Conservation (phyloP, 1,284 basidiomycete species). For the Irpex rosettiformis region DNA sequence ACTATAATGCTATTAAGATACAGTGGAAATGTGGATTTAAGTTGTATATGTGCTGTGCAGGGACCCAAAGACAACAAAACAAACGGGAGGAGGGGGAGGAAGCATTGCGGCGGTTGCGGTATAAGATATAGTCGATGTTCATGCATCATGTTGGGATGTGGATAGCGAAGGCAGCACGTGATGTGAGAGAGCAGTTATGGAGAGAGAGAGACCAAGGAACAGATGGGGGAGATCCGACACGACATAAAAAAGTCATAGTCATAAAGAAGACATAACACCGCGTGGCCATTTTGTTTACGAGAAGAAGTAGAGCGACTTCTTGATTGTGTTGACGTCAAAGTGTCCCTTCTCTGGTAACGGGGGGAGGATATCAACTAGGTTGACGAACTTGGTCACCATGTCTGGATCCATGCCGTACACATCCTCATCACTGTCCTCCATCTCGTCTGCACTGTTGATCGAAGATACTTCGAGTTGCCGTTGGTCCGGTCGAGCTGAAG, state of each 20-base stretch:
- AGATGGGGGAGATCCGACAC: background rate
- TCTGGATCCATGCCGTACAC: background rate
- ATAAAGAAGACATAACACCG: background rate
- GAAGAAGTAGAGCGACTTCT: slow-evolving; percentile 88
- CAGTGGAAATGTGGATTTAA: background rate
- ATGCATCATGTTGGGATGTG: background rate
- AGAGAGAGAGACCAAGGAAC: background rate
- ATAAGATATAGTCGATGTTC: background rate
- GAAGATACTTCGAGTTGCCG: slow-evolving; percentile 1
- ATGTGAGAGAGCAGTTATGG: background rate
- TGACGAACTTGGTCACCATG: slow-evolving; percentile 56
- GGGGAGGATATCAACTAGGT: slow-evolving; percentile 77
- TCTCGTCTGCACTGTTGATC: slow-evolving; percentile 9
- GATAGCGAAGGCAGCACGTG: background rate
- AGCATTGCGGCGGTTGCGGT: too few species aligned
- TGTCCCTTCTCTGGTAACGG: slow-evolving; percentile 83
- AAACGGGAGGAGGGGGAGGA: background rate
- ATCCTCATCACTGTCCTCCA: slow-evolving; percentile 21
- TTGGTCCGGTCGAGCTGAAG: background rate
- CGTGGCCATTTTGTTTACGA: slow-evolving; percentile 42
- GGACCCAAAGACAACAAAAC: too few species aligned
- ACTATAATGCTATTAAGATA: slow-evolving; percentile 10
- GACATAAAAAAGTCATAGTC: background rate
- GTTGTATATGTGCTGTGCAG: background rate
- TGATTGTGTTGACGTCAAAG: slow-evolving; percentile 87